Evolutionary conservation across 1,284 basidiomycete genomes (phyloP).

Genomic region (Trichosporon faecale): DNA sequence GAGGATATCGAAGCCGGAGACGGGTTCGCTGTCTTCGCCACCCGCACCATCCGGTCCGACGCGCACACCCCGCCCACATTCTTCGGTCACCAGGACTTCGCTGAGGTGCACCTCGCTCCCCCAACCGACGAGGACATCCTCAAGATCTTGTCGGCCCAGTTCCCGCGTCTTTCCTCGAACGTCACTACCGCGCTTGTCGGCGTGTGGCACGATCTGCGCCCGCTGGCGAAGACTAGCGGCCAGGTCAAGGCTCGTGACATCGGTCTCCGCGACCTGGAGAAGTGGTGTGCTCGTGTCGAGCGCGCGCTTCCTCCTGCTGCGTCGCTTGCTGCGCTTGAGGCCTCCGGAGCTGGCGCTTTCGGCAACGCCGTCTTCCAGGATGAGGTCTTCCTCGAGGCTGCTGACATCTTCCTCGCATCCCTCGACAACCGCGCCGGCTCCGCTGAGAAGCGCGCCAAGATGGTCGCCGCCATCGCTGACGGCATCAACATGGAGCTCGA

Average conservation of each 20-base stretch:
- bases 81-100: slow-evolving; percentile 76
- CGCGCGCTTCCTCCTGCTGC: slow-evolving; percentile 57
- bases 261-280: slow-evolving; percentile 82
- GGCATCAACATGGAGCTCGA: slow-evolving; percentile 67
- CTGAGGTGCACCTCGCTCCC: slow-evolving; percentile 63
- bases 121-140: slow-evolving; percentile 67
- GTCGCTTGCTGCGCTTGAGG: slow-evolving; percentile 30
- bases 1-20: slow-evolving; percentile 68
- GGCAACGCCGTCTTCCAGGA: slow-evolving; percentile 79
- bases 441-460: slow-evolving; percentile 34
- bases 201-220: slow-evolving; percentile 45
- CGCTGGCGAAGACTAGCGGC: slow-evolving; percentile 45
- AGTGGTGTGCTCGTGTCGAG: slow-evolving; percentile 76
- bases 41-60: slow-evolving; percentile 61
- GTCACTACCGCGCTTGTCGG: slow-evolving; percentile 46
- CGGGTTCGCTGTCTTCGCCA: slow-evolving; percentile 75
- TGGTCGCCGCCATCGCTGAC: slow-evolving; percentile 58
- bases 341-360: slow-evolving; percentile 56
- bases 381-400: slow-evolving; percentile 83
- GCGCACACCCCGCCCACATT: slow-evolving; percentile 59
- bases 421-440: slow-evolving; percentile 57
- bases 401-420: slow-evolving; percentile 86
- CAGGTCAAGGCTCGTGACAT: slow-evolving; percentile 54
- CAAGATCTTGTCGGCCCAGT: slow-evolving; percentile 65
- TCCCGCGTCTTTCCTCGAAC: slow-evolving; percentile 60